These are phyloP conservation scores for Eragrostis curvula DNA, from an alignment of 176 grass and related monocot species.

Conservation along the genomic window DNA sequence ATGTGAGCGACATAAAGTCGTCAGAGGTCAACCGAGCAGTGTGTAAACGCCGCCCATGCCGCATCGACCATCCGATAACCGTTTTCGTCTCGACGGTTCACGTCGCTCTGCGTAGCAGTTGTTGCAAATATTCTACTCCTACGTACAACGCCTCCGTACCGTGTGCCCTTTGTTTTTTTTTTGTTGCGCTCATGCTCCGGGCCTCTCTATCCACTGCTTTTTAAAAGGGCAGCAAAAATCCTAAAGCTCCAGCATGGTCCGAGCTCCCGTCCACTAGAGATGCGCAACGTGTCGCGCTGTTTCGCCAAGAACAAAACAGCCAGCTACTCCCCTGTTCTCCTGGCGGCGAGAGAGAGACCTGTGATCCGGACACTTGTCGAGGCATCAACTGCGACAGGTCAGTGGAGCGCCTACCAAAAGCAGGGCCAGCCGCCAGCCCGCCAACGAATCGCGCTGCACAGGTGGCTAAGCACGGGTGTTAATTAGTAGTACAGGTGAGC, in stretches of 20 bases:
- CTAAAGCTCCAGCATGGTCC: not conserved
- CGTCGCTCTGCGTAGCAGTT: not conserved
- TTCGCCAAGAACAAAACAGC: conserved; percentile 29
- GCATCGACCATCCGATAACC: not conserved
- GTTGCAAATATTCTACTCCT: not conserved
- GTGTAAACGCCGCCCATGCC: not conserved
- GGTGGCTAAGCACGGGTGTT: conserved; percentile 18
- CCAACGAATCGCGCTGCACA: conserved; percentile 21
- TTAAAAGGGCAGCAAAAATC: not conserved
- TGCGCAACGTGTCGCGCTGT: conserved; percentile 11
- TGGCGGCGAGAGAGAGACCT: not conserved
- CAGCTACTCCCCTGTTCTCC: not conserved
- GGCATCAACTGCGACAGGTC: conserved; percentile 11
- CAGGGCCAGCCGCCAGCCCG: not conserved
- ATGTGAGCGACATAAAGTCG: not conserved
- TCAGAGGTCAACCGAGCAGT: not conserved
- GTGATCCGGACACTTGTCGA: conserved; percentile 39
- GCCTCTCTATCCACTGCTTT: conserved; percentile 25
- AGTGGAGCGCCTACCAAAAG: not conserved
- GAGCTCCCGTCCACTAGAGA: not conserved
- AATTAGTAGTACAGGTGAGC: not conserved
- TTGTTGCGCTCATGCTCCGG: not conserved
- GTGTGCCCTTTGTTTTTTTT: not conserved
- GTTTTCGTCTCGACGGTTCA: not conserved
- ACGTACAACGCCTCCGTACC: not conserved